Conservation (phyloP, 352 stramenopile genomes). For the Pythium sp. region DNA sequence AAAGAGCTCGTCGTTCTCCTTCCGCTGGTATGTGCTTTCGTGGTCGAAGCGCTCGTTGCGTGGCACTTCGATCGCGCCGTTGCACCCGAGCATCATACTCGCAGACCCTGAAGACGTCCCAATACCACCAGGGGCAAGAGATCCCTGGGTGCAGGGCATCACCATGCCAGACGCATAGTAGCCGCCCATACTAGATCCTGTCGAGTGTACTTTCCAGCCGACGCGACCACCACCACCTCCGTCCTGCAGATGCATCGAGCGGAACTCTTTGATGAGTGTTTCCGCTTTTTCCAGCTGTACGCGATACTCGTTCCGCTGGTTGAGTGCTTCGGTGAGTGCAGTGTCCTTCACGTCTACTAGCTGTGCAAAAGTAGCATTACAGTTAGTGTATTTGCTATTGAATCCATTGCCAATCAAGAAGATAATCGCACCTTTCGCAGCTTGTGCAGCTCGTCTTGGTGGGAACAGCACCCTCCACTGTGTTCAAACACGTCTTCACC, state of each 20-base stretch:
- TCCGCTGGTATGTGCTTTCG: conserved; percentile 43
- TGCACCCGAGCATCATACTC: conserved; percentile 21
- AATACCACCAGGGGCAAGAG: background rate
- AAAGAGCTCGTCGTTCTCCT: conserved; percentile 40
- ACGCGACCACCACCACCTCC: conserved; percentile 15
- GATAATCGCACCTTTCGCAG: conserved; percentile 26
- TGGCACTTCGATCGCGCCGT: conserved; percentile 31
- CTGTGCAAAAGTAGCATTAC: conserved; percentile 14
- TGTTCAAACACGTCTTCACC: background rate
- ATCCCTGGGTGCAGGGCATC: conserved; percentile 23
- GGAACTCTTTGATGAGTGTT: conserved; percentile 35
- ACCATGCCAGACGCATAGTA: conserved; percentile 11
- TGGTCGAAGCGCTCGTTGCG: conserved; percentile 48
- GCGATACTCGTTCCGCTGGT: conserved; percentile 57
- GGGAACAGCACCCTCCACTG: conserved; percentile 22
- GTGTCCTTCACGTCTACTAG: conserved; percentile 53
- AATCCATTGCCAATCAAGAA: background rate
- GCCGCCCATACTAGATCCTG: conserved; percentile 15
- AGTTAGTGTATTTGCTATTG: background rate
- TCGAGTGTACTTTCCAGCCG: conserved; percentile 13
- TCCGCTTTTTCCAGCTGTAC: conserved; percentile 46
- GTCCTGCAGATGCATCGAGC: conserved; percentile 24
- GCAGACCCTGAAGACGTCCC: background rate
- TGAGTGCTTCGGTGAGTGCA: conserved; percentile 48
- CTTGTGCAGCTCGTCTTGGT: conserved; percentile 29